Percentiles rank a stretch among this genome's conserved stretches.
These are phyloP conservation scores for Amaranthus tricolor DNA, from an alignment of 179 eudicot genomes.

Conservation along the genomic window DNA sequence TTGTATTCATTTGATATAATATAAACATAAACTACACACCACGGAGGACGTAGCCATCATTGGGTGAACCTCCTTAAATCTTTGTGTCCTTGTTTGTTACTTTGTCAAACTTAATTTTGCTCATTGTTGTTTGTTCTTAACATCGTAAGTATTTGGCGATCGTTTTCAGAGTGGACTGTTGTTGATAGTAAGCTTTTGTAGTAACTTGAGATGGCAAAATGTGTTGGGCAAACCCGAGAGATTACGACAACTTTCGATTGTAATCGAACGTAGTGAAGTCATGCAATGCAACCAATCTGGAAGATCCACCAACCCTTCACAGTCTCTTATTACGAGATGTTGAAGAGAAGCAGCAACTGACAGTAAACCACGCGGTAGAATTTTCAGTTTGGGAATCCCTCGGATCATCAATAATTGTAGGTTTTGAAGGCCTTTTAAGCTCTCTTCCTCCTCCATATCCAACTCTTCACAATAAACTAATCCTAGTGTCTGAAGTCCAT, in stretches of 20 bases:
- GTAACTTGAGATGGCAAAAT: neutral
- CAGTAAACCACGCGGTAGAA: conserved; percentile 13
- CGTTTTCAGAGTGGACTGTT: conserved; percentile 2
- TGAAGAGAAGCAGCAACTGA: conserved; percentile 13
- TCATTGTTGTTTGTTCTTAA: no score
- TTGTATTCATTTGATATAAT: no score
- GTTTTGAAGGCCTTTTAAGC: conserved; percentile 12
- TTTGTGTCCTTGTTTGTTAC: no score
- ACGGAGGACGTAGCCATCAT: no score
- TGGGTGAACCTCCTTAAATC: no score
- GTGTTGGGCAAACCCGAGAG: conserved; percentile 4
- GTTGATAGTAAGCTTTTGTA: neutral
- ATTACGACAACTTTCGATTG: conserved; percentile 7
- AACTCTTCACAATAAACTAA: conserved; percentile 13
- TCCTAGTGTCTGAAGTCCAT: neutral
- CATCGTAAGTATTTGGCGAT: no score
- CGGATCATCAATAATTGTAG: neutral
- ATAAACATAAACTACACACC: no score
- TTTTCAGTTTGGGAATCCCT: conserved; percentile 1
- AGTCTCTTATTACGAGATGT: conserved; percentile 1
- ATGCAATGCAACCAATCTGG: conserved; percentile 13
- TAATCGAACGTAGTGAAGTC: neutral
- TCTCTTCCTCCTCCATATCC: conserved; percentile 9
- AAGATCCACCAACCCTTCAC: conserved; percentile 15
- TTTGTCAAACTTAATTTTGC: no score